These are phyloP conservation scores for Pythium insidiosum DNA, from an alignment of 352 stramenopile species.

Conservation along the genomic window DNA sequence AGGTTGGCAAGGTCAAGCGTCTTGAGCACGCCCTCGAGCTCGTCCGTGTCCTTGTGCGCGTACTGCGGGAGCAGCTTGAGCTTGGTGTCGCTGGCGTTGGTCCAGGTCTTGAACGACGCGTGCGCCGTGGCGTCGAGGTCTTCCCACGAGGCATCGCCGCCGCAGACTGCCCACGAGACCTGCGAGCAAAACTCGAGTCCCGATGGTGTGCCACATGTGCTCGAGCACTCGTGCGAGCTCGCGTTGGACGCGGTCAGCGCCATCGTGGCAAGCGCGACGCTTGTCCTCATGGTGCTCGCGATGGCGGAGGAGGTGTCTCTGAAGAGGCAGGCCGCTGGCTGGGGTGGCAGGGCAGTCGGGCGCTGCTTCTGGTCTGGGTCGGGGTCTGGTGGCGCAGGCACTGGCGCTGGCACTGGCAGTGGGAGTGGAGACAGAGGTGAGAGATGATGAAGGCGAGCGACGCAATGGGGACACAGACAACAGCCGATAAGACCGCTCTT, in stretches of 20 bases:
- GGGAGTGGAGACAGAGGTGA: too few relatives aligned
- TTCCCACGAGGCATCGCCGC: slow-evolving; percentile 44
- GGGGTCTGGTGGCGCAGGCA: too few relatives aligned
- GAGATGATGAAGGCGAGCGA: too few relatives aligned
- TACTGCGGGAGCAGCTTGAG: slow-evolving; percentile 48
- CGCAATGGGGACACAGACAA: too few relatives aligned
- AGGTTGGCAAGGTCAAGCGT: slow-evolving; percentile 54
- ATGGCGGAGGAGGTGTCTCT: too few relatives aligned
- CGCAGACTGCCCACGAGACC: slow-evolving; percentile 67
- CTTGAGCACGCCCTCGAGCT: slow-evolving; percentile 30
- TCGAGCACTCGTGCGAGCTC: slow-evolving; percentile 48
- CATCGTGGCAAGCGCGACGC: slow-evolving; percentile 9
- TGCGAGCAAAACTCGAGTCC: slow-evolving; percentile 71
- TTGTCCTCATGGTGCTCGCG: too few relatives aligned
- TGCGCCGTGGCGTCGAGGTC: slow-evolving; percentile 40
- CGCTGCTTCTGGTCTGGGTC: too few relatives aligned
- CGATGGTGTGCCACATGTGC: slow-evolving; percentile 65
- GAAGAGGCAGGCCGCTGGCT: too few relatives aligned
- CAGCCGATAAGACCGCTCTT: too few relatives aligned
- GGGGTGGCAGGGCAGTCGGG: too few relatives aligned
- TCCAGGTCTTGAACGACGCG: slow-evolving; percentile 36
- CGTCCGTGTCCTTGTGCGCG: slow-evolving; percentile 15
- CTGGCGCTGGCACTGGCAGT: too few relatives aligned
- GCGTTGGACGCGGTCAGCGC: slow-evolving; percentile 2
- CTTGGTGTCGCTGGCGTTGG: slow-evolving; percentile 29